phyloP scores from a whole-genome alignment of 768 basidiomycete species.

The Arthromyces matolae region DNA sequence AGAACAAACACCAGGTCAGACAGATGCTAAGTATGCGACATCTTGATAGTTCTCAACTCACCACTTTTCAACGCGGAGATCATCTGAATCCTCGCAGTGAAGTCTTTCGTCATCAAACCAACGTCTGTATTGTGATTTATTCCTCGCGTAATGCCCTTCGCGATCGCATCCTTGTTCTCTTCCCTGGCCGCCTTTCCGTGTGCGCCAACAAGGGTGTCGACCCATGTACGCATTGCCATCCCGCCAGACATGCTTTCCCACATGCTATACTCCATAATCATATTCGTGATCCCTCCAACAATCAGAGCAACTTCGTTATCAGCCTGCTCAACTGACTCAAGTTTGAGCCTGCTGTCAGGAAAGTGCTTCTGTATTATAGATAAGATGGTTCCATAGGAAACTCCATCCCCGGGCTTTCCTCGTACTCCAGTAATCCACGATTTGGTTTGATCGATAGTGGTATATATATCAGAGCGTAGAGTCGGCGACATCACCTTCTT shows the following conservation, averaged over 20 bases:
- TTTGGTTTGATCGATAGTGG: constrained; percentile 42
- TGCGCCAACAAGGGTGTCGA: constrained; percentile 42
- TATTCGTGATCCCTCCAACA: constrained; percentile 51
- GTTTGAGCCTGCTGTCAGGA: constrained; percentile 39
- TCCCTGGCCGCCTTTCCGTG: constrained; percentile 30
- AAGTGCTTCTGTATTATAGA: constrained; percentile 48
- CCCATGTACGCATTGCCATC: constrained; percentile 56
- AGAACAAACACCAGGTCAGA: constrained; percentile 11
- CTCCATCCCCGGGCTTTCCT: constrained; percentile 51
- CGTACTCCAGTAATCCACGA: constrained; percentile 41
- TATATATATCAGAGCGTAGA: constrained; percentile 49
- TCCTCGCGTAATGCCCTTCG: constrained; percentile 47
- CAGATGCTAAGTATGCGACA: neutral
- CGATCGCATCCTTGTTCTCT: constrained; percentile 38
- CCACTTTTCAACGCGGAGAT: constrained; percentile 50
- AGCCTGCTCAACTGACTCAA: constrained; percentile 43
- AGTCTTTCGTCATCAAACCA: constrained; percentile 49
- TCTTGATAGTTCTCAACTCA: constrained; percentile 23
- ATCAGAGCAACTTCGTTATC: constrained; percentile 48
- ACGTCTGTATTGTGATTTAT: constrained; percentile 48
- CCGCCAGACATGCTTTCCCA: constrained; percentile 55
- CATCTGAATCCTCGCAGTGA: constrained; percentile 51
- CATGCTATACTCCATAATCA: constrained; percentile 51
- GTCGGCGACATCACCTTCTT: constrained; percentile 47
- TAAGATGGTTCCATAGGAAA: constrained; percentile 44